These are phyloP conservation scores for Ambrosia hybrid DNA, from an alignment of 140 eudicot species.

Conservation along the genomic window DNA sequence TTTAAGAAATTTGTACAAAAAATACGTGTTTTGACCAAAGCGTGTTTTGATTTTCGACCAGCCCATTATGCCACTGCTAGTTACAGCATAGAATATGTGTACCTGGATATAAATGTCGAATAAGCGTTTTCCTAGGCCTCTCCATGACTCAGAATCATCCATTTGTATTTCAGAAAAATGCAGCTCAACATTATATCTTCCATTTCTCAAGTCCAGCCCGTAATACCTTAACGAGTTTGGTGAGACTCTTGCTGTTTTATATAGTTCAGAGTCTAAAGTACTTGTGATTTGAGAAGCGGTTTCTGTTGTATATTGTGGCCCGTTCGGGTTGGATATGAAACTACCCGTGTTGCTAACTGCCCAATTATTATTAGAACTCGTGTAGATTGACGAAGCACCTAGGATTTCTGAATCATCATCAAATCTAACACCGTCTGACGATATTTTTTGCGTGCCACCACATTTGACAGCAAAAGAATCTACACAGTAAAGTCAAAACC, in stretches of 20 bases:
- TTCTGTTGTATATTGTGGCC: constrained; percentile 41
- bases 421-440: constrained; percentile 45
- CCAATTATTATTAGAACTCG: constrained; percentile 45
- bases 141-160: constrained; percentile 66
- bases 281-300: constrained; percentile 57
- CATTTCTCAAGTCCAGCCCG: constrained; percentile 67
- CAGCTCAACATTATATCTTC: constrained; percentile 53
- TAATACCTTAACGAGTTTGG: constrained; percentile 75
- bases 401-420: constrained; percentile 63
- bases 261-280: constrained; percentile 67
- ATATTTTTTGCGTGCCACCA: constrained; percentile 54
- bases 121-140: constrained; percentile 70
- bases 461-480: constrained; percentile 67
- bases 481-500: constrained; percentile 29
- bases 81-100: not conserved
- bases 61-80: not conserved
- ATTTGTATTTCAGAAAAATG: constrained; percentile 80
- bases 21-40: too few relatives aligned
- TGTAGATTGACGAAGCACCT: constrained; percentile 63
- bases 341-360: constrained; percentile 68
- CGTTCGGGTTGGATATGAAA: constrained; percentile 65
- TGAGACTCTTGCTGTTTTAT: constrained; percentile 67
- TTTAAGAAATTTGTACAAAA: not conserved
- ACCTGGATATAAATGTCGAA: constrained; percentile 81
- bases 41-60: too few relatives aligned